Evolutionary conservation across 768 basidiomycete species (phyloP).

Genomic region (Amanita thiersii): DNA sequence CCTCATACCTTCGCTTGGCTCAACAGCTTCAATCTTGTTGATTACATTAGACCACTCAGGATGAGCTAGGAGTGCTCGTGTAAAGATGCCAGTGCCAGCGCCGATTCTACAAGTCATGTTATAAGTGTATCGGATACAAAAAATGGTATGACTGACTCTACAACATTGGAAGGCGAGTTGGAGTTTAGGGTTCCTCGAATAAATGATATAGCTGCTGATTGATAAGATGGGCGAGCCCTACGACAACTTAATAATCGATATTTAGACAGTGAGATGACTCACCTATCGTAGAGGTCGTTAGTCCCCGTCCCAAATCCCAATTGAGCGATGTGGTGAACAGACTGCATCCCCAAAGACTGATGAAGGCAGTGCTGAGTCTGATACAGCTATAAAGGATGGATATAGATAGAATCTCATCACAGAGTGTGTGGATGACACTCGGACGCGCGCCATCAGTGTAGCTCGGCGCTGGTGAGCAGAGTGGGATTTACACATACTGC

Average conservation of each 20-base stretch:
- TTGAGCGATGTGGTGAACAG: constrained; percentile 61
- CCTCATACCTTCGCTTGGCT: constrained; percentile 88
- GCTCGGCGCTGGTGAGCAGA: no score
- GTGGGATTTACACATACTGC: no score
- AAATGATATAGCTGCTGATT: constrained; percentile 46
- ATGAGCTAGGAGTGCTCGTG: constrained; percentile 68
- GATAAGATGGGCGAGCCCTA: constrained; percentile 83
- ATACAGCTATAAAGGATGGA: no score
- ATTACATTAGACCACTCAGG: constrained; percentile 44
- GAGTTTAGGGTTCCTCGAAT: constrained; percentile 42
- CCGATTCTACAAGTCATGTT: constrained; percentile 47
- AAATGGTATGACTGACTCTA: constrained; percentile 45
- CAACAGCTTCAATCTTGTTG: constrained; percentile 55
- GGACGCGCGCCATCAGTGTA: no score
- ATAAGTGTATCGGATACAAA: constrained; percentile 3
- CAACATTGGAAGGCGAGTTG: constrained; percentile 42
- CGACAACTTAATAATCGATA: background rate
- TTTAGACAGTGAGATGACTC: constrained; percentile 7
- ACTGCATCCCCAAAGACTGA: constrained; percentile 17
- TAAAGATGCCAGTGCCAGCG: constrained; percentile 85
- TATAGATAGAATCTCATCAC: no score
- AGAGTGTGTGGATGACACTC: no score
- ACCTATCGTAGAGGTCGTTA: constrained; percentile 78
- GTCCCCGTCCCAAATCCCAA: constrained; percentile 73
- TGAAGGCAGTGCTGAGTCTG: background rate